These are phyloP conservation scores for Rhizopogon sp. DNA, from an alignment of 768 basidiomycete genomes.

Conservation along the genomic window DNA sequence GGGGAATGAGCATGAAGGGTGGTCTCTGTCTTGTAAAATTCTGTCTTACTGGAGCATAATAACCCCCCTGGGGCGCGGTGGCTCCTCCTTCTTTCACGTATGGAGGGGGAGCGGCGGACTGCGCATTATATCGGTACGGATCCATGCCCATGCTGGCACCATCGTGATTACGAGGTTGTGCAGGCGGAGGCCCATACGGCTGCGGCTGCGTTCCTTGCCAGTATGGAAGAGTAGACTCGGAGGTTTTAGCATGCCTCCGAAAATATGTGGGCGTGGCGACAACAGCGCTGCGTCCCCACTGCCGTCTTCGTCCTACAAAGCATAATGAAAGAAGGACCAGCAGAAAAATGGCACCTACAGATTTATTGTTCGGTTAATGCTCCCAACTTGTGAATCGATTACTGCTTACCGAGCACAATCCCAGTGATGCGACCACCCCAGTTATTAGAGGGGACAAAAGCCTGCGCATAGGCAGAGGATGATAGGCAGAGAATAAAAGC, in stretches of 20 bases:
- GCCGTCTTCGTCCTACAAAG: conserved; percentile 5
- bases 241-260: background rate
- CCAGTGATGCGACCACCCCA: conserved; percentile 17
- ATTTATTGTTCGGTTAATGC: background rate
- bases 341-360: conserved; percentile 8
- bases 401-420: conserved; percentile 24
- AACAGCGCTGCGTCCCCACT: background rate
- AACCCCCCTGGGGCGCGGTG: background rate
- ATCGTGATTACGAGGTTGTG: background rate
- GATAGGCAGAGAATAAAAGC: conserved; percentile 3
- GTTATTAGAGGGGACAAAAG: conserved; percentile 1
- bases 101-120: conserved; percentile 3
- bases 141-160: no score
- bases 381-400: background rate
- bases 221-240: conserved; percentile 1
- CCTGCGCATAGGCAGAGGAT: conserved; percentile 10
- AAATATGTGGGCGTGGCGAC: background rate
- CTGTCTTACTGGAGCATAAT: conserved; percentile 15
- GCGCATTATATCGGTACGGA: background rate
- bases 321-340: conserved; percentile 7
- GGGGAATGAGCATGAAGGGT: background rate
- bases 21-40: background rate
- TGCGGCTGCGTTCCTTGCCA: conserved; percentile 9
- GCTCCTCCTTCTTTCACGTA: background rate
- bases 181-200: conserved; percentile 2